Percentiles rank a stretch among this genome's conserved stretches.
Evolutionary conservation across 2,329 filamentous ascomycete species (phyloP).

Genomic region (Colletotrichum tamarilloi): DNA sequence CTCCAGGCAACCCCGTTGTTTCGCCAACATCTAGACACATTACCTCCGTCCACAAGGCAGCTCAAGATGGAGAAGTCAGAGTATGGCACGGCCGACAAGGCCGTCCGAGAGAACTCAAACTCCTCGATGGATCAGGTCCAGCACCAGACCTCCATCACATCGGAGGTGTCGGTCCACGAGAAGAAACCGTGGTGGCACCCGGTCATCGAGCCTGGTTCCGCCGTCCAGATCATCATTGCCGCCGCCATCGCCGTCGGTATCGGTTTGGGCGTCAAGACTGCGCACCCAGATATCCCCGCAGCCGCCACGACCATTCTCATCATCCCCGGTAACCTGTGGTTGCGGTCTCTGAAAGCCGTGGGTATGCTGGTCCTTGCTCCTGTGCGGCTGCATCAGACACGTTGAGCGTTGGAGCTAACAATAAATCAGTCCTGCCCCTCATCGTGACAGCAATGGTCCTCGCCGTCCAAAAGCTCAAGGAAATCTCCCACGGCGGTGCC

Average conservation of each 20-base stretch:
- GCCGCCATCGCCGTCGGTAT: slow-evolving; percentile 61
- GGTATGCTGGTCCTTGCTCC: slow-evolving; percentile 45
- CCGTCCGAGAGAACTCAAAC: slow-evolving; percentile 36
- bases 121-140: slow-evolving; percentile 34
- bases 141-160: slow-evolving; percentile 20
- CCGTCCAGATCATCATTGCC: slow-evolving; percentile 60
- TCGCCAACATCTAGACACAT: neutral
- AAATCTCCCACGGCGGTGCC: slow-evolving; percentile 55
- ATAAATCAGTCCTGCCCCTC: slow-evolving; percentile 57
- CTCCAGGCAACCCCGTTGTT: neutral
- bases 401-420: neutral
- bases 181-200: slow-evolving; percentile 50
- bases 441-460: slow-evolving; percentile 65
- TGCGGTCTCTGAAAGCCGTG: slow-evolving; percentile 59
- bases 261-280: slow-evolving; percentile 56
- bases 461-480: slow-evolving; percentile 59
- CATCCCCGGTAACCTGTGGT: slow-evolving; percentile 62
- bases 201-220: slow-evolving; percentile 55
- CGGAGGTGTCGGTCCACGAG: slow-evolving; percentile 32
- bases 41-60: neutral
- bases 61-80: slow-evolving; percentile 33
- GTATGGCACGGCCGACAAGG: slow-evolving; percentile 30
- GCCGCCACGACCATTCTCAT: slow-evolving; percentile 54
- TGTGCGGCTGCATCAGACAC: too few species aligned
- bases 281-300: slow-evolving; percentile 54